These are phyloP conservation scores for Colletotrichum eleusines DNA, from an alignment of 2,329 filamentous ascomycete genomes.

Conservation along the genomic window DNA sequence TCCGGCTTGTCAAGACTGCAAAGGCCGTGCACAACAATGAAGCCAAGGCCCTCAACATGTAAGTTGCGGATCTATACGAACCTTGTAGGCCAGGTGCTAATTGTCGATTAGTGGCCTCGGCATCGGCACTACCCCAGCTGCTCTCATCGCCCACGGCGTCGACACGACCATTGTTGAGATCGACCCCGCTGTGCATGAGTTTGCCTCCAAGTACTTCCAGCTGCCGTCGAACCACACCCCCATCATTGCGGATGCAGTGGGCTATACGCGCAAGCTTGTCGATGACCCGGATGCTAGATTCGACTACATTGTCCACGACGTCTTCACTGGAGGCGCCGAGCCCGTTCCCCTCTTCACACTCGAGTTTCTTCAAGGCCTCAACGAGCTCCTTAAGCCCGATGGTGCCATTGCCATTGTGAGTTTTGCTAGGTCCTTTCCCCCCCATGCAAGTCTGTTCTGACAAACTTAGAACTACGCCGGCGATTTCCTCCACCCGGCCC, in stretches of 20 bases:
- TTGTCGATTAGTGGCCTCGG: conserved; percentile 78
- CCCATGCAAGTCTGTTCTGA: conserved; percentile 39
- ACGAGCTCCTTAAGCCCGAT: conserved; percentile 77
- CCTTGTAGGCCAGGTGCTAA: conserved; percentile 42
- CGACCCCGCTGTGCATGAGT: conserved; percentile 88
- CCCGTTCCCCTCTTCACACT: conserved; percentile 88
- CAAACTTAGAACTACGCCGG: conserved; percentile 87
- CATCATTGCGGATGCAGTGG: conserved; percentile 85
- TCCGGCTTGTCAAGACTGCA: conserved; percentile 78
- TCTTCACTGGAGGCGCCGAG: conserved; percentile 96
- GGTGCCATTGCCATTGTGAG: conserved; percentile 90
- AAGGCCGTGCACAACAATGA: conserved; percentile 69
- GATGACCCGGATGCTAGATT: conserved; percentile 65
- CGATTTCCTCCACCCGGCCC: conserved; percentile 81
- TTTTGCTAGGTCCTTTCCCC: conserved; percentile 40
- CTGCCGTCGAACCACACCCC: conserved; percentile 82
- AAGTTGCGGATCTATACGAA: conserved; percentile 53
- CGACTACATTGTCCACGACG: conserved; percentile 96
- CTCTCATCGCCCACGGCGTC: conserved; percentile 88
- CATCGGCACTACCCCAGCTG: conserved; percentile 90
- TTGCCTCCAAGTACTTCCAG: conserved; percentile 85
- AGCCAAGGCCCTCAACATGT: conserved; percentile 88
- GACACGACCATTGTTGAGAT: conserved; percentile 96
- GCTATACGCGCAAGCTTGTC: conserved; percentile 68
- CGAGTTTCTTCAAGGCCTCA: conserved; percentile 82